Evolutionary conservation across 345 rosid genomes (phyloP).

Genomic region (Garcia nutans): DNA sequence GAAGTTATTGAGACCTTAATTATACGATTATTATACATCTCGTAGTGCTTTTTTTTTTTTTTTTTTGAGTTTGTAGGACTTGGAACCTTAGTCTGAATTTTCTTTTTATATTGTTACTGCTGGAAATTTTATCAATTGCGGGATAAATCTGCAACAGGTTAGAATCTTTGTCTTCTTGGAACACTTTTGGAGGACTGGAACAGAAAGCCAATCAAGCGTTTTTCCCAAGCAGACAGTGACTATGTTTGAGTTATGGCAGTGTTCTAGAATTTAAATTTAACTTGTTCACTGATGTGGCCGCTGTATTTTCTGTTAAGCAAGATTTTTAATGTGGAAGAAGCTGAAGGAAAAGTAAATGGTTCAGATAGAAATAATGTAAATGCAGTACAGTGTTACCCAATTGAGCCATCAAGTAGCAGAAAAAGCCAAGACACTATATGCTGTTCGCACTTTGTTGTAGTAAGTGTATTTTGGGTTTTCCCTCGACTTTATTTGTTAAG

Average conservation of each 20-base stretch:
- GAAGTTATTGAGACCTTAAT: neutral
- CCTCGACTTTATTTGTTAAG: neutral
- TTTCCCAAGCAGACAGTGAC: neutral
- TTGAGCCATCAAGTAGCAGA: constrained; percentile 23
- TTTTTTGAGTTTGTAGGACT: neutral
- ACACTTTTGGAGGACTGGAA: neutral
- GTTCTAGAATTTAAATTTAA: neutral
- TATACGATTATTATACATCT: too few species aligned
- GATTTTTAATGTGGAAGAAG: constrained; percentile 29
- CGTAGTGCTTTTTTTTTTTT: too few species aligned
- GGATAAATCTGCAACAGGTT: constrained; percentile 2
- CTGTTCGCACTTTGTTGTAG: constrained; percentile 46
- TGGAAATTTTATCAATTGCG: neutral
- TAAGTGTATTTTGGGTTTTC: constrained; percentile 28
- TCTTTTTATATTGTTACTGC: neutral
- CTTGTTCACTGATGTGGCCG: constrained; percentile 25
- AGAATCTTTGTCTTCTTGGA: neutral
- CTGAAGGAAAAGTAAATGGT: constrained; percentile 6
- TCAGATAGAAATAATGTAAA: constrained; percentile 14
- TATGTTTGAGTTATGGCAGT: neutral
- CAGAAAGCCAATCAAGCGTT: neutral
- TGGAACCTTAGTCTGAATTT: neutral
- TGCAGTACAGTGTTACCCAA: constrained; percentile 10
- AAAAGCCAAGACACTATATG: constrained; percentile 34
- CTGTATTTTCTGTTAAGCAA: constrained; percentile 25